Base-by-base conservation (phyloP, 306 rosid species). In the Casuarina glauca region DNA sequence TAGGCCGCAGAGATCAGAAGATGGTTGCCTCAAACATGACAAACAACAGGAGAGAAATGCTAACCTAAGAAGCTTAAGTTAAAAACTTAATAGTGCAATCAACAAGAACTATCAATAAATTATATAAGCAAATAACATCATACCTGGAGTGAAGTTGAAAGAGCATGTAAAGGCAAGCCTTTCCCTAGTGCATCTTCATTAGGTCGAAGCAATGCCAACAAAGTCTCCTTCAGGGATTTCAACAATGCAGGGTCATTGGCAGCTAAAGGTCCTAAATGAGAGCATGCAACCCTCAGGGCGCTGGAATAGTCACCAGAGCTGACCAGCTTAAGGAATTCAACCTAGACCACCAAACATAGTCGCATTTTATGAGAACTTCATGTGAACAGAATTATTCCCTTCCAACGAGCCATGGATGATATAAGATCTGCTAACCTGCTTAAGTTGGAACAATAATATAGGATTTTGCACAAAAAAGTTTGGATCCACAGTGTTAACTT, bases 141-240 rank as follows among this genome's bases (percentile, higher is more conserved):
- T 70, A 93, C 99, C 94, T 96, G 99, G 44, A 96, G 99, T 71
- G 99, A 93, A 81, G 90, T 94, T 45, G 99, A 93, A 60, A 93
- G 89, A 73, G 98, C 89, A 79, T 96, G 86, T 50, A 93, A 86
- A 78, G 99, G 98, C 79, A 96, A 88, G 74, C 92, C 94, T 74
- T 89, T 93, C 78, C 82, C 92, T 74, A 91, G 88, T 64, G 89
- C 86, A 60, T 90, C 94, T 83, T 91, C 96, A 43, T 84, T 87
- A 26, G 98, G 96, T 80, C 81, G 90, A 45, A 96, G 91, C 79
- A 93, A 81, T 78, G 98, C 97, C 89, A 93, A 72, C 62, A 96
- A 86, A 71, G 99, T 91, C 89, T 96, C 99, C 85, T 96, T 96
- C 86, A 96, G 81, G 43, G 97, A 84, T 86, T 89, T 96, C 77